phyloP scores from a whole-genome alignment of 805 yeast genomes.

The Cyberlindnera bimundalis region DNA sequence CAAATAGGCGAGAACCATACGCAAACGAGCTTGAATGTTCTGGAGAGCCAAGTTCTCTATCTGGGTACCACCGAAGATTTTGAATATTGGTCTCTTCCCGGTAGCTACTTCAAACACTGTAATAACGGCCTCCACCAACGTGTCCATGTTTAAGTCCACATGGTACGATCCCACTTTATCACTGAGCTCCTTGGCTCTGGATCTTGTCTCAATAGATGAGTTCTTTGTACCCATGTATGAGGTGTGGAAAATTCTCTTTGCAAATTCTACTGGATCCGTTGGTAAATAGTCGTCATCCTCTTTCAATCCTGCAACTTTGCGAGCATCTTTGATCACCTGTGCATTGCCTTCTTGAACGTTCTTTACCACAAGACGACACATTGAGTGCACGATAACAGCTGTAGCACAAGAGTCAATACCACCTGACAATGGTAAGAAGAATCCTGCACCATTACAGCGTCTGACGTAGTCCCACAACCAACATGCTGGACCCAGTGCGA shows the following conservation, averaged over 20 bases:
- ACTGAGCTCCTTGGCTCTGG: slow-evolving; percentile 77
- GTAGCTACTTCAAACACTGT: slow-evolving; percentile 82
- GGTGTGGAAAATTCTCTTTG: slow-evolving; percentile 76
- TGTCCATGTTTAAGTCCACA: slow-evolving; percentile 88
- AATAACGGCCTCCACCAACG: slow-evolving; percentile 69
- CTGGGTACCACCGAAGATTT: slow-evolving; percentile 89
- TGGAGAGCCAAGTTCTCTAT: slow-evolving; percentile 93
- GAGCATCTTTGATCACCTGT: slow-evolving; percentile 77
- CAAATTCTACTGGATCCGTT: slow-evolving; percentile 67
- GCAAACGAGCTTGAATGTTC: slow-evolving; percentile 90
- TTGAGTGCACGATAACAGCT: slow-evolving; percentile 87
- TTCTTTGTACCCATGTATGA: slow-evolving; percentile 95
- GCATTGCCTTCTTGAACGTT: slow-evolving; percentile 66
- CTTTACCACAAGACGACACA: slow-evolving; percentile 81
- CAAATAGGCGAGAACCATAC: slow-evolving; percentile 92
- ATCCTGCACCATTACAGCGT: slow-evolving; percentile 87
- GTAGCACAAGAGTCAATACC: slow-evolving; percentile 99
- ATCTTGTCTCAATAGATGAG: slow-evolving; percentile 83
- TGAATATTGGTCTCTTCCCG: slow-evolving; percentile 83
- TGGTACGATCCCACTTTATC: slow-evolving; percentile 81
- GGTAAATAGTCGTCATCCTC: slow-evolving; percentile 61
- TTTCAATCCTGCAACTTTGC: slow-evolving; percentile 54
- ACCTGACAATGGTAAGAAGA: slow-evolving; percentile 89
- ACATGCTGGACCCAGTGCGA: slow-evolving; percentile 97
- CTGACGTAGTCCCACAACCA: slow-evolving; percentile 99